Evolutionary conservation across 371 early-diverging fungal species (phyloP).

Genomic region (Mortierella sp.): DNA sequence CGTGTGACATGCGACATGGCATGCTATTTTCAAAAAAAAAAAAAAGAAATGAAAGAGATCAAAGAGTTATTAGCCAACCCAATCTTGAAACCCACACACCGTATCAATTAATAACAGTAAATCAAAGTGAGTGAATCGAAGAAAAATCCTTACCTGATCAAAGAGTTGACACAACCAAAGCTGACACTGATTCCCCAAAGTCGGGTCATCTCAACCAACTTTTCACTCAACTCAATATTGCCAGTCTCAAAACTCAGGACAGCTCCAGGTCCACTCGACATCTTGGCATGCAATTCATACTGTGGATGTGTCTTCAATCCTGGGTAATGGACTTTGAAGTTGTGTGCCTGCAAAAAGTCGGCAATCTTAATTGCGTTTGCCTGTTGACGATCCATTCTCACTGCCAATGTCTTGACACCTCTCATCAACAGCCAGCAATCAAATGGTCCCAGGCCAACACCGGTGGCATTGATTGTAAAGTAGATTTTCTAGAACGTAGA

Average conservation of each 20-base stretch:
- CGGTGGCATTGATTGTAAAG: constrained; percentile 93
- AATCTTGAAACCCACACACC: too few relatives aligned
- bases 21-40: constrained; percentile 65
- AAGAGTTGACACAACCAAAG: constrained; percentile 96
- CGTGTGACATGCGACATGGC: constrained; percentile 98
- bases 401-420: constrained; percentile 88
- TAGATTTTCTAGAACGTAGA: constrained; percentile 65
- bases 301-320: constrained; percentile 90
- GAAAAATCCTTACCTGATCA: constrained; percentile 76
- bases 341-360: constrained; percentile 78
- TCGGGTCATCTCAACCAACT: constrained; percentile 85
- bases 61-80: too few relatives aligned
- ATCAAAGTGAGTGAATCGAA: too few relatives aligned
- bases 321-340: constrained; percentile 90
- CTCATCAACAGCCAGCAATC: constrained; percentile 89
- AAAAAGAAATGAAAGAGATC: too few relatives aligned
- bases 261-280: constrained; percentile 92
- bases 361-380: constrained; percentile 81
- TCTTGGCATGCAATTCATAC: constrained; percentile 80
- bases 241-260: constrained; percentile 96
- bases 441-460: constrained; percentile 88
- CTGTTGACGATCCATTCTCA: constrained; percentile 91
- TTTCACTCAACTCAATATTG: constrained; percentile 79
- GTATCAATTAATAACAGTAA: too few relatives aligned
- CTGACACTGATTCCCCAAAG: constrained; percentile 94